Base-by-base conservation (phyloP, 768 basidiomycete species). In the Sporobolomyces roseus region DNA sequence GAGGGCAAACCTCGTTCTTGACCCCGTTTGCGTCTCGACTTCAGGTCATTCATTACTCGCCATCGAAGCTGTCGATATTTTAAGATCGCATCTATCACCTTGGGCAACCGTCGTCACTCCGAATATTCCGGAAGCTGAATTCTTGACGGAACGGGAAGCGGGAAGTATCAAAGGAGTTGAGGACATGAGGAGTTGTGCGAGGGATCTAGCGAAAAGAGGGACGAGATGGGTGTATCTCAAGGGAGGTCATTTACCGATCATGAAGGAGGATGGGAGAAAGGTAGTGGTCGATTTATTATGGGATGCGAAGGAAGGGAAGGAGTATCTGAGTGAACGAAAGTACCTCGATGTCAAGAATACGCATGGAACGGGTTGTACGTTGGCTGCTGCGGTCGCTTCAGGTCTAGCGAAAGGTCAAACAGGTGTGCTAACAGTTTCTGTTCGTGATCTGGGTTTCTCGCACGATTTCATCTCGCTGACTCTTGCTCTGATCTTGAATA, bases 21-120 rank as follows among this genome's bases (percentile, higher is more conserved):
- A 97, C 76, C 92, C 93, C 0, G 92, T 97, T 14, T 91, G 87
- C 75, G 89, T 94, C 2, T 91, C 90, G 4, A 94, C 93, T 0
- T 91, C 90, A 0, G 91, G 91, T 3, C 89, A 93, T 75, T 84
- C 82, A 10, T 82, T 97, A 1, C 82, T 96, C 13, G 82, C 86
- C 8, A 79, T 83, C 21, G 83, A 85, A 16, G 91, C 93, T 0
- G 75, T 93, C 62, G 77, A 82, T 12, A 81, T 82, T 3, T 74
- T 96, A 68, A 81, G 85, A 10, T 63, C 79, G 0, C 82, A 86
- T n/a, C 78, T 94, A 1, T 83, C 93, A 55, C 90, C 91, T 0
- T 79, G 89, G 23, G 81, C 88, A 0, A 80, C 83, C 0, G 77
- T 93, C 48, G 81, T 97, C 58, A 94, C 93, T 0, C 93, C 93